Conservation (phyloP, 768 basidiomycete species). For the Mycena maculata region DNA sequence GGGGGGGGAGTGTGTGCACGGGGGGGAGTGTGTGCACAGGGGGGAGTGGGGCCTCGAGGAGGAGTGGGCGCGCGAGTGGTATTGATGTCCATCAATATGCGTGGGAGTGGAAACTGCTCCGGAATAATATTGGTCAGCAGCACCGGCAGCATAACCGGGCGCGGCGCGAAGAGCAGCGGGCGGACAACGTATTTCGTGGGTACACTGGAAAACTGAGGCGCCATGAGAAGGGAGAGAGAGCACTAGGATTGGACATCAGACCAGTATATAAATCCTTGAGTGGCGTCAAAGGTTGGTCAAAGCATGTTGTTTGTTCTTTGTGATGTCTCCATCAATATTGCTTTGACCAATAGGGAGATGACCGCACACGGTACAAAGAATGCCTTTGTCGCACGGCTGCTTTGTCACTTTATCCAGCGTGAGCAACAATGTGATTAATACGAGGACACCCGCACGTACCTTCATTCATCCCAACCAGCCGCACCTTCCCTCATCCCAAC, state of each 20-base stretch:
- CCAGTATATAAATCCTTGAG: not conserved
- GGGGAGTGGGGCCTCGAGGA: not conserved
- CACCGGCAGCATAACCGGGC: conserved; percentile 1
- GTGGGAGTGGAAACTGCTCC: conserved; percentile 1
- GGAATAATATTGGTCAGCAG: conserved; percentile 6
- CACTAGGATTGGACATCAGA: not conserved
- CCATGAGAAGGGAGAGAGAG: conserved; percentile 8
- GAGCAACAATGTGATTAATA: not conserved
- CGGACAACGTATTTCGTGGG: conserved; percentile 6
- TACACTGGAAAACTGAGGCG: not conserved
- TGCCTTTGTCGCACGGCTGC: not conserved
- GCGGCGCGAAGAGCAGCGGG: not conserved
- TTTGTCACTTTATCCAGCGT: conserved; percentile 7
- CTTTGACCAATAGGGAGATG: not conserved
- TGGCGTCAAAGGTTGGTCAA: not conserved
- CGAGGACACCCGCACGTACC: not conserved
- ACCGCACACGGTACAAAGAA: too few relatives aligned
- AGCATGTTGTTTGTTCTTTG: conserved; percentile 13
- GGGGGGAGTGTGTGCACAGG: not conserved
- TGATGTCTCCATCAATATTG: not conserved
- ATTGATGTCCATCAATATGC: not conserved
- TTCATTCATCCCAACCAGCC: too few relatives aligned
- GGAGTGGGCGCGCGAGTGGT: not conserved
- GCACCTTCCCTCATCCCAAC: not conserved
- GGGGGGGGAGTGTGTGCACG: not conserved